Percentiles rank a stretch among this genome's conserved stretches.
phyloP scores from a whole-genome alignment of 2,329 filamentous ascomycete genomes.

The Alternaria rosae region DNA sequence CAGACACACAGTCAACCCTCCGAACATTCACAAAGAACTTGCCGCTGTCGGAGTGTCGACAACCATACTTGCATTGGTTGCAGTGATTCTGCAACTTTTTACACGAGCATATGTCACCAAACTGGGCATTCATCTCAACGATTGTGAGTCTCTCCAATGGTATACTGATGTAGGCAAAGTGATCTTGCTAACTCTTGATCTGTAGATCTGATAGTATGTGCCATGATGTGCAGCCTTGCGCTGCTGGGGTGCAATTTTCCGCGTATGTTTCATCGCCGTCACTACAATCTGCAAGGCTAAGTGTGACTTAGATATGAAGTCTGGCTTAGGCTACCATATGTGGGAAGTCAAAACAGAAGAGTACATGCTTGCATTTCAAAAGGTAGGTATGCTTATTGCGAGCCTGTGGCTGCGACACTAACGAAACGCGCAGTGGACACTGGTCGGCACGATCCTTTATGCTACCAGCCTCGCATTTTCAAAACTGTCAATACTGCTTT shows the following conservation, averaged over 20 bases:
- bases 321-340: background rate
- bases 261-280: background rate
- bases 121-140: background rate
- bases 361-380: background rate
- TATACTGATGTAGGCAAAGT: background rate
- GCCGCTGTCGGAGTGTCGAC: background rate
- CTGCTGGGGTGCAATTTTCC: background rate
- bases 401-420: background rate
- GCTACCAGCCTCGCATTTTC: slow-evolving; percentile 2
- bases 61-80: background rate
- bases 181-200: background rate
- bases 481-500: background rate
- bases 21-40: background rate
- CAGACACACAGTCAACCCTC: background rate
- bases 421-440: background rate
- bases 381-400: background rate
- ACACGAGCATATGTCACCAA: background rate
- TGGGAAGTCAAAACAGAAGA: background rate
- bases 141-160: background rate
- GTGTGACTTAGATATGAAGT: background rate
- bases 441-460: background rate
- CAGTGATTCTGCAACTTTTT: background rate
- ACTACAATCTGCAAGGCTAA: background rate
- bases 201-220: background rate
- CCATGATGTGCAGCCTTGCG: background rate